Evolutionary conservation across 2,329 filamentous ascomycete species (phyloP).

Genomic region (Talaromyces sp.): DNA sequence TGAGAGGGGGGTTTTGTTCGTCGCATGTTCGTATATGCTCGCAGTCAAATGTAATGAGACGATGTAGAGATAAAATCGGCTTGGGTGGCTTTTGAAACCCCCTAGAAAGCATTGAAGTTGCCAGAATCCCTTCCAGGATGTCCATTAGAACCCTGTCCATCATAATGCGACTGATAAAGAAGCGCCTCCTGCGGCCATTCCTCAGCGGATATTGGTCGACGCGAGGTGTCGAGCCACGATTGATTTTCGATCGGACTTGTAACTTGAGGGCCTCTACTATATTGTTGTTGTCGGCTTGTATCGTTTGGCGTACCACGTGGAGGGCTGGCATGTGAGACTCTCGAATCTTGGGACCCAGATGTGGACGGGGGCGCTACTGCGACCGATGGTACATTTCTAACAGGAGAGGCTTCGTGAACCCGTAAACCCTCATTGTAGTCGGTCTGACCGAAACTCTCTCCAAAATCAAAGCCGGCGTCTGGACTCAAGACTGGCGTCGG

Average conservation of each 20-base stretch:
- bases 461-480: conserved; percentile 19
- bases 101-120: conserved; percentile 4
- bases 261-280: conserved; percentile 22
- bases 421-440: conserved; percentile 1
- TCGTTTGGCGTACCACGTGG: neutral
- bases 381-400: conserved; percentile 16
- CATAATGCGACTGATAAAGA: conserved; percentile 32
- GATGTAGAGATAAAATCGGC: neutral
- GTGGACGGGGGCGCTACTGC: conserved; percentile 19
- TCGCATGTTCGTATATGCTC: neutral
- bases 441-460: conserved; percentile 17
- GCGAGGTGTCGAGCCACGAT: conserved; percentile 16
- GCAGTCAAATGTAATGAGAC: neutral
- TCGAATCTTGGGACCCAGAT: conserved; percentile 22
- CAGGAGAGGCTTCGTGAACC: neutral
- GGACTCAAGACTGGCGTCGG: conserved; percentile 16
- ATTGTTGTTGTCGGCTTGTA: conserved; percentile 30
- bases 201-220: conserved; percentile 18
- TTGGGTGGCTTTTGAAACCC: neutral
- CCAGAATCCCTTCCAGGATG: neutral
- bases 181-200: conserved; percentile 44
- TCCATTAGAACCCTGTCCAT: conserved; percentile 1
- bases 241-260: conserved; percentile 18
- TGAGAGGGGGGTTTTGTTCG: neutral
- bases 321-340: conserved; percentile 17